phyloP scores from a whole-genome alignment of 768 basidiomycete species.

The Kwoniella dejecticola region DNA sequence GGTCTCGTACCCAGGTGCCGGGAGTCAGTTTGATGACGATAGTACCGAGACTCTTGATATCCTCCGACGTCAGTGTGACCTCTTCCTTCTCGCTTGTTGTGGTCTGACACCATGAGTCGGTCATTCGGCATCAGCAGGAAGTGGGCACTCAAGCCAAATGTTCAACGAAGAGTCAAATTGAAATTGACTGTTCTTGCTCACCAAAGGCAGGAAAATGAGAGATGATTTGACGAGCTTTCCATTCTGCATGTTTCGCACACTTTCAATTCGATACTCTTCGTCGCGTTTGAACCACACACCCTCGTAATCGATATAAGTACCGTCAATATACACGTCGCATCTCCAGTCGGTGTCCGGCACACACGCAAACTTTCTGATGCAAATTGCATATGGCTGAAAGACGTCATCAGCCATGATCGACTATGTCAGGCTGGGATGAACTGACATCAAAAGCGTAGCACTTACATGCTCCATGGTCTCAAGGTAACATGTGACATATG shows the following conservation, averaged over 20 bases:
- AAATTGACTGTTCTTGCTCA: too few species aligned
- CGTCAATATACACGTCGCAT: not conserved
- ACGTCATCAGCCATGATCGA: not conserved
- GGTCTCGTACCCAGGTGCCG: not conserved
- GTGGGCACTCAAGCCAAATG: not conserved
- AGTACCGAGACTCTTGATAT: not conserved
- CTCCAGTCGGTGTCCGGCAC: not conserved
- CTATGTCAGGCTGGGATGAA: conserved; percentile 1
- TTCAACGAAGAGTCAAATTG: not conserved
- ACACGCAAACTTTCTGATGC: not conserved
- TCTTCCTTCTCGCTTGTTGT: not conserved
- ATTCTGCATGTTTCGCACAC: not conserved
- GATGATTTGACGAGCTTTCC: not conserved
- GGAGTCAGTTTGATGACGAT: conserved; percentile 1
- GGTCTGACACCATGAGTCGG: too few species aligned
- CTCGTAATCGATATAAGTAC: not conserved
- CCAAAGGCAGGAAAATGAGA: conserved; percentile 1
- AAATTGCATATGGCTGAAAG: conserved; percentile 1
- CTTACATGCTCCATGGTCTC: too few species aligned
- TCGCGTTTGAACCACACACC: not conserved
- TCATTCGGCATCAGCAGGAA: too few species aligned
- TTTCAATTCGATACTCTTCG: not conserved
- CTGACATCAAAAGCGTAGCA: too few species aligned
- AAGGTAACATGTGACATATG: too few species aligned
- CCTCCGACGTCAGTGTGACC: not conserved